phyloP scores from a whole-genome alignment of 2,329 filamentous ascomycete genomes.

The Biscogniauxia marginata region DNA sequence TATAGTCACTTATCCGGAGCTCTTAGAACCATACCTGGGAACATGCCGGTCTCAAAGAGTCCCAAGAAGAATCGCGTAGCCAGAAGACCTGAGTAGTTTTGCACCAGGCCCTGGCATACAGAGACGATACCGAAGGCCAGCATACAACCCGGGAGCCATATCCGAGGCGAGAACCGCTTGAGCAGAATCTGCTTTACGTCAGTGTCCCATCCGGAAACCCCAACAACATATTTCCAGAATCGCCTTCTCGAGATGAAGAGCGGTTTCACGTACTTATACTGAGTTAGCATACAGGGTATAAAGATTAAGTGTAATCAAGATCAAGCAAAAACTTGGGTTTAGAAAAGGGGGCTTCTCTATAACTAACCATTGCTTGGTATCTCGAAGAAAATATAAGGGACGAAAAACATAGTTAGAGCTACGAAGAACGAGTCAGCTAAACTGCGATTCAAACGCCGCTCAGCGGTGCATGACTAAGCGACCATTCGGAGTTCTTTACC shows the following conservation, averaged over 20 bases:
- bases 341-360: neutral
- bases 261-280: neutral
- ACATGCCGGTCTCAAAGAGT: constrained; percentile 69
- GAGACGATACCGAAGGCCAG: constrained; percentile 77
- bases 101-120: constrained; percentile 72
- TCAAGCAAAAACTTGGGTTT: neutral
- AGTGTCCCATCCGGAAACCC: neutral
- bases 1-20: neutral
- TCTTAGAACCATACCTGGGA: constrained; percentile 22
- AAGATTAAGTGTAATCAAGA: too few species aligned
- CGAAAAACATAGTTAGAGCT: constrained; percentile 75
- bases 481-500: constrained; percentile 31
- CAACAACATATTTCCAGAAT: neutral
- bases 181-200: constrained; percentile 52
- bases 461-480: neutral
- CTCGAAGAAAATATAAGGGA: constrained; percentile 71
- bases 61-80: constrained; percentile 85
- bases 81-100: constrained; percentile 75
- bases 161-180: constrained; percentile 49
- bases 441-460: neutral
- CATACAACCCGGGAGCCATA: constrained; percentile 74
- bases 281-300: too few species aligned
- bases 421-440: constrained; percentile 15
- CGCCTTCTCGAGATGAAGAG: neutral
- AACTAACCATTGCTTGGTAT: constrained; percentile 60